Evolutionary conservation across 371 early-diverging fungal species (phyloP).

Genomic region (Cokeromyces recurvatus): DNA sequence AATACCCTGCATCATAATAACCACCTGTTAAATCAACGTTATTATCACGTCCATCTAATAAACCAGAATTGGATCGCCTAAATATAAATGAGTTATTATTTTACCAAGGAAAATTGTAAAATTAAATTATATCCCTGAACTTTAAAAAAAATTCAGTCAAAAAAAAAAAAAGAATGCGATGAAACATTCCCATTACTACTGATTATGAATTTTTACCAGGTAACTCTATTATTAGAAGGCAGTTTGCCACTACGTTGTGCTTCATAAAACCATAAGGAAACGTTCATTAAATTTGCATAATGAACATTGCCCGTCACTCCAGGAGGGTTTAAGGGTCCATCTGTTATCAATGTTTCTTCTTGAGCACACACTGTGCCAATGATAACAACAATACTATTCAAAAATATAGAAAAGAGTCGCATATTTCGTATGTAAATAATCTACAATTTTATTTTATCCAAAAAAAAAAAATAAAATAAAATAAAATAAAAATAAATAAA

Average conservation of each 20-base stretch:
- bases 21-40: conserved; percentile 46
- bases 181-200: neutral
- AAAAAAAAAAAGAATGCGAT: neutral
- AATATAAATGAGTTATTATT: neutral
- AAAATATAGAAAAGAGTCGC: conserved; percentile 2
- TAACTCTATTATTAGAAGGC: conserved; percentile 44
- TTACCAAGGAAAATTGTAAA: too few relatives aligned
- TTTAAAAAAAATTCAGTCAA: too few relatives aligned
- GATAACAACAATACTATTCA: conserved; percentile 1
- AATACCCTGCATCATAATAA: conserved; percentile 44
- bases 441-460: neutral
- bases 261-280: conserved; percentile 51
- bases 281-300: conserved; percentile 28
- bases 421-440: neutral
- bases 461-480: neutral
- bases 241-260: conserved; percentile 57
- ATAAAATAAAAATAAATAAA: neutral
- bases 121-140: too few relatives aligned
- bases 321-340: conserved; percentile 13
- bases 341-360: conserved; percentile 9
- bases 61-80: conserved; percentile 51
- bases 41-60: conserved; percentile 47
- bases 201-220: conserved; percentile 34
- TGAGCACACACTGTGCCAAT: neutral
- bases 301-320: conserved; percentile 23